A percentile compares a stretch with the other conserved stretches of the same genome.
These are phyloP conservation scores for Chytridium lagenaria DNA, from an alignment of 371 early-diverging fungal species.

Conservation along the genomic window DNA sequence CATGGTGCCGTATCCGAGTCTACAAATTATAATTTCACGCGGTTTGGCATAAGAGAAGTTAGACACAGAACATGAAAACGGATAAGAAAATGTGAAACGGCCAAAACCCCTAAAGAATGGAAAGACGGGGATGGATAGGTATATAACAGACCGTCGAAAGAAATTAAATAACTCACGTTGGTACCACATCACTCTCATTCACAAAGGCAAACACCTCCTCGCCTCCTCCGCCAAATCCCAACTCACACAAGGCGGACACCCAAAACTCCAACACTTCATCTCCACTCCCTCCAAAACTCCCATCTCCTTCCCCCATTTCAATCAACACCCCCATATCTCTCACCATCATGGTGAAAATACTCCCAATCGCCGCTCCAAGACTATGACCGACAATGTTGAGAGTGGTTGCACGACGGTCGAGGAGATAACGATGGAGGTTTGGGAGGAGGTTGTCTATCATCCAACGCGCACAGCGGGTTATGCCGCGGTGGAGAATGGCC, in stretches of 20 bases:
- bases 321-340: conserved; percentile 17
- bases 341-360: conserved; percentile 36
- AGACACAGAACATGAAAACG: too few species aligned
- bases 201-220: conserved; percentile 33
- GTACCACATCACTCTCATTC: conserved; percentile 45
- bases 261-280: conserved; percentile 33
- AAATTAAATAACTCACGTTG: conserved; percentile 14
- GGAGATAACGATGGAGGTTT: conserved; percentile 35
- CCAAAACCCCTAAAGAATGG: too few species aligned
- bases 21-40: neutral
- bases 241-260: conserved; percentile 41
- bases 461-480: conserved; percentile 40
- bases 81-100: too few species aligned
- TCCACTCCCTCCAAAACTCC: conserved; percentile 4
- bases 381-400: conserved; percentile 44
- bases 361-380: conserved; percentile 43
- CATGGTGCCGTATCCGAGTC: conserved; percentile 40
- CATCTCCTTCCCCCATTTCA: neutral
- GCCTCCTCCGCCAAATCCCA: conserved; percentile 27
- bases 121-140: too few species aligned
- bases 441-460: conserved; percentile 37
- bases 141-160: too few species aligned
- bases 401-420: conserved; percentile 28
- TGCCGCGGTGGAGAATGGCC: conserved; percentile 44
- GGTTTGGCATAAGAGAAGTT: too few species aligned